Percentiles rank a stretch among this genome's conserved stretches.
Evolutionary conservation across 495 filamentous ascomycete genomes (phyloP).

Genomic region (Penicillium malachiteum): DNA sequence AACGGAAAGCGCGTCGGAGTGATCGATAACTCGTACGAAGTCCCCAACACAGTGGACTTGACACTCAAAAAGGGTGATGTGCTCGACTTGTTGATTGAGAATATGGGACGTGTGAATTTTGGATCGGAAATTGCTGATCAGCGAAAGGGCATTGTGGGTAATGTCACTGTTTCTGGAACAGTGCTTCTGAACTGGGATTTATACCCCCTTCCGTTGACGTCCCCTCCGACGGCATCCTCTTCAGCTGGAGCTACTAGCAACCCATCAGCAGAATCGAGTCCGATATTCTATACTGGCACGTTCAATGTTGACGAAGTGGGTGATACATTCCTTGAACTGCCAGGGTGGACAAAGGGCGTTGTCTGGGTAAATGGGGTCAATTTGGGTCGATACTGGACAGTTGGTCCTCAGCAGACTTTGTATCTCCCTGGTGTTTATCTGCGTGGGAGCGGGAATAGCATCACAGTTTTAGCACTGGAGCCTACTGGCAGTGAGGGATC

Average conservation of each 20-base stretch:
- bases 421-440: slow-evolving; percentile 41
- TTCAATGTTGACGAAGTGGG: slow-evolving; percentile 31
- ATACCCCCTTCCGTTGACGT: slow-evolving; percentile 34
- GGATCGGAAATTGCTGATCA: slow-evolving; percentile 40
- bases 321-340: slow-evolving; percentile 44
- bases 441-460: slow-evolving; percentile 30
- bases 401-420: slow-evolving; percentile 49
- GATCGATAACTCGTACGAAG: slow-evolving; percentile 42
- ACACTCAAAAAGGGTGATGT: slow-evolving; percentile 34
- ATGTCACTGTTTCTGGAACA: slow-evolving; percentile 37
- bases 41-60: slow-evolving; percentile 32
- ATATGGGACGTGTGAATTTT: slow-evolving; percentile 47
- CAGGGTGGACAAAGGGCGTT: slow-evolving; percentile 41
- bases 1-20: slow-evolving; percentile 38
- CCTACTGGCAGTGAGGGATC: slow-evolving; percentile 27
- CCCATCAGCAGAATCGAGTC: slow-evolving; percentile 11
- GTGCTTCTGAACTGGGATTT: slow-evolving; percentile 38
- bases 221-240: slow-evolving; percentile 7
- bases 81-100: slow-evolving; percentile 45
- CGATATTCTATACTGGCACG: slow-evolving; percentile 40
- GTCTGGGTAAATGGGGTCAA: slow-evolving; percentile 50
- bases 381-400: slow-evolving; percentile 46
- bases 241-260: neutral
- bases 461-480: slow-evolving; percentile 44
- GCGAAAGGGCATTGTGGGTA: slow-evolving; percentile 45